Conservation (phyloP, 2,329 filamentous ascomycete genomes). For the Ophiostoma ulmi region DNA sequence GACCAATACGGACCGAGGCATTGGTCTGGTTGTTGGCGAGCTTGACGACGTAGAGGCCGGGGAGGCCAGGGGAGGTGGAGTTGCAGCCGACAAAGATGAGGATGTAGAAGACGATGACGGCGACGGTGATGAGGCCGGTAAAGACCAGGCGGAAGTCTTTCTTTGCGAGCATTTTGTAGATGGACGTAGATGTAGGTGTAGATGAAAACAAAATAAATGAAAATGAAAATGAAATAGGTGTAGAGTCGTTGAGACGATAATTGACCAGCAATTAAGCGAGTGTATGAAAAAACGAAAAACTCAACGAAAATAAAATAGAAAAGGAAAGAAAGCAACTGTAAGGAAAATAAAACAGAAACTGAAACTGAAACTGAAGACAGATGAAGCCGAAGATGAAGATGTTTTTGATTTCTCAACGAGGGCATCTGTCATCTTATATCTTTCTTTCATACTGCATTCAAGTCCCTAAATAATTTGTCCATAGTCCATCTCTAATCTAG, state of each 20-base stretch:
- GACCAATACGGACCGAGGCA: conserved; percentile 27
- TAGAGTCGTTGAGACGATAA: background rate
- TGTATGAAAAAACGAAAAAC: background rate
- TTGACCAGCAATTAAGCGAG: background rate
- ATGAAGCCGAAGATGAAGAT: background rate
- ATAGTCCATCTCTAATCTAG: background rate
- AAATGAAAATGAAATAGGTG: background rate
- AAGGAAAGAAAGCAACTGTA: background rate
- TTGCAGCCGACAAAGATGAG: conserved; percentile 28
- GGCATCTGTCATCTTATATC: conserved; percentile 1
- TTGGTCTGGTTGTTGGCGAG: conserved; percentile 26
- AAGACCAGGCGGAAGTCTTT: conserved; percentile 19
- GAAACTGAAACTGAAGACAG: background rate
- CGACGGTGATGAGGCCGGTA: conserved; percentile 18
- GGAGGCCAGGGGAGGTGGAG: conserved; percentile 29
- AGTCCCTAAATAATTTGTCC: background rate
- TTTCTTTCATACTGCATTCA: background rate
- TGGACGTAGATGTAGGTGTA: background rate
- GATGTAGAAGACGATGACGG: conserved; percentile 23
- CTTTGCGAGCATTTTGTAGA: conserved; percentile 14
- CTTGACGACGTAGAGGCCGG: conserved; percentile 27
- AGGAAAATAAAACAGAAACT: background rate
- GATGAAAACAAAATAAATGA: background rate
- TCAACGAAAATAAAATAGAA: background rate
- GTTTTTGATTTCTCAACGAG: background rate